Conservation (phyloP, 164 flowering plant species). For the Nymphaea thermarum region DNA sequence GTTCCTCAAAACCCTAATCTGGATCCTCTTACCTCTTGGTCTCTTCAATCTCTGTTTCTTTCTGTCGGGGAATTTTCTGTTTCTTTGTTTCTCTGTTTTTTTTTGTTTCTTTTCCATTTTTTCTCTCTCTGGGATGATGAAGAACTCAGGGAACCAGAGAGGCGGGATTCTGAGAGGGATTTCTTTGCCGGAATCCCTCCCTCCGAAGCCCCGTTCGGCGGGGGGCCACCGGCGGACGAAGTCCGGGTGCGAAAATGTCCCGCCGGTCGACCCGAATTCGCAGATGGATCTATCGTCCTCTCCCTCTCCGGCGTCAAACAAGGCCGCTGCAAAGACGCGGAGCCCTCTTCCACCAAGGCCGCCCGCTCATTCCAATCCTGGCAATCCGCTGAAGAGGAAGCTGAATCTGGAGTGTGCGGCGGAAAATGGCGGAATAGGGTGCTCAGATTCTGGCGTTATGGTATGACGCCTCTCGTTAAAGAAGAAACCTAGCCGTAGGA, state of each 20-base stretch:
- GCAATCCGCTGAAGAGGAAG: constrained; percentile 71
- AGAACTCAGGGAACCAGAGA: constrained; percentile 49
- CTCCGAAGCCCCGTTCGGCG: constrained; percentile 24
- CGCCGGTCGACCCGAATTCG: constrained; percentile 35
- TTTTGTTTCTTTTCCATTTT: too few species aligned
- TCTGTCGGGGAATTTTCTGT: neutral
- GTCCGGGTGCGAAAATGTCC: constrained; percentile 44
- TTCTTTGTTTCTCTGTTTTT: neutral
- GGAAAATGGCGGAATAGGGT: constrained; percentile 23
- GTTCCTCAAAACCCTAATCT: neutral
- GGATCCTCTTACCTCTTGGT: too few species aligned
- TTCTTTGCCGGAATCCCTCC: constrained; percentile 12
- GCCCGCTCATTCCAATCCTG: constrained; percentile 20
- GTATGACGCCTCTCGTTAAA: constrained; percentile 17
- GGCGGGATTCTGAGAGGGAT: constrained; percentile 35
- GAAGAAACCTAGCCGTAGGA: neutral
- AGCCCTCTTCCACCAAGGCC: constrained; percentile 86
- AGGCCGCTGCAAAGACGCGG: constrained; percentile 33
- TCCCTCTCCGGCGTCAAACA: constrained; percentile 10
- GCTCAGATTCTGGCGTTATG: constrained; percentile 72
- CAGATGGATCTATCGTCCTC: constrained; percentile 14
- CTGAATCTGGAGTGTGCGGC: constrained; percentile 33
- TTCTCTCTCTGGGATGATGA: constrained; percentile 18
- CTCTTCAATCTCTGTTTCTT: neutral
- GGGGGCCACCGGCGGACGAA: constrained; percentile 28